A percentile compares a stretch with the other conserved stretches of the same genome.
phyloP scores from a whole-genome alignment of 2,329 filamentous ascomycete genomes.

The Colletotrichum coccodes region DNA sequence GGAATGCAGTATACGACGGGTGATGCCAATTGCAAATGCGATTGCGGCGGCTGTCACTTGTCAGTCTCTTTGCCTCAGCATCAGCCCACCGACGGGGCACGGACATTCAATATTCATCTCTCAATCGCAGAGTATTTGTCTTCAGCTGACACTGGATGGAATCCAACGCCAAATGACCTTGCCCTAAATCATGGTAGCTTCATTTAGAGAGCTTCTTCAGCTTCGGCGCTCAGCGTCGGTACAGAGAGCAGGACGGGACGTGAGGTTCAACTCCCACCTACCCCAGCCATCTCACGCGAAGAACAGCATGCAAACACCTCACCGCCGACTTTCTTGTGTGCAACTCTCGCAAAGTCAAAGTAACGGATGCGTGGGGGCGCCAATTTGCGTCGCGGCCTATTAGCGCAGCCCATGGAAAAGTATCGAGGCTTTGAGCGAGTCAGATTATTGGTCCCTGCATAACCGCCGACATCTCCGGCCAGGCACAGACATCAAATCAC shows the following conservation, averaged over 20 bases:
- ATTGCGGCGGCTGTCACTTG: neutral
- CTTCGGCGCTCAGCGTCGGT: neutral
- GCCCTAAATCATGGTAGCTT: neutral
- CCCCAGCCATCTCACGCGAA: neutral
- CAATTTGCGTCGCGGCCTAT: neutral
- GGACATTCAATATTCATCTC: neutral
- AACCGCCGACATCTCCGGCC: neutral
- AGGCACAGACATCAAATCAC: neutral
- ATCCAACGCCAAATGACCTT: neutral
- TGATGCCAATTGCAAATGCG: neutral
- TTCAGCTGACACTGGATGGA: neutral
- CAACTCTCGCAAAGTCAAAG: neutral
- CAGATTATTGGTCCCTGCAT: slow-evolving; percentile 5
- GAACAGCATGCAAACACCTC: neutral
- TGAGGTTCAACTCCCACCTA: neutral
- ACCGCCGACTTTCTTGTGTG: neutral
- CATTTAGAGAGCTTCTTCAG: neutral
- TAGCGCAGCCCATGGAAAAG: neutral
- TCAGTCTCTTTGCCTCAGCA: neutral
- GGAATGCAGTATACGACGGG: neutral
- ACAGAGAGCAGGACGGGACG: neutral
- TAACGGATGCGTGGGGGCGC: neutral
- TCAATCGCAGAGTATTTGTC: neutral
- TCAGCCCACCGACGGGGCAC: neutral
- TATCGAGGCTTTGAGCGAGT: neutral